phyloP scores from a whole-genome alignment of 345 rosid species.

The Populus tremula region DNA sequence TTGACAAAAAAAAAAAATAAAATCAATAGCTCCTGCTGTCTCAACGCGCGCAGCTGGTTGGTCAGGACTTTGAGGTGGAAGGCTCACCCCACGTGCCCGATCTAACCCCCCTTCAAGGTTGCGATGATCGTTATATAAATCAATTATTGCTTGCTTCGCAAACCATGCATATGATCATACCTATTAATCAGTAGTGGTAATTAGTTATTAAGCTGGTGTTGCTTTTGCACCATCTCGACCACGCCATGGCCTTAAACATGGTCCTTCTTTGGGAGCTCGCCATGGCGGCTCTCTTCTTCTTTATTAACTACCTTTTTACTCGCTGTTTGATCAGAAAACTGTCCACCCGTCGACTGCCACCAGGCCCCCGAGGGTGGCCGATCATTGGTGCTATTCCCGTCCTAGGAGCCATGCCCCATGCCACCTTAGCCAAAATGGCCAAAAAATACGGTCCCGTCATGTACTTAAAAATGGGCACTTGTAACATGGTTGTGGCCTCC shows the following conservation, averaged over 20 bases:
- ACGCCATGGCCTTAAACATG: not conserved
- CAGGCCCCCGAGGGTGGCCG: constrained; percentile 61
- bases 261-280: constrained; percentile 12
- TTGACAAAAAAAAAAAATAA: no score
- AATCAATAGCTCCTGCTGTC: no score
- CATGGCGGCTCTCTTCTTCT: constrained; percentile 24
- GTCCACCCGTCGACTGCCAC: constrained; percentile 28
- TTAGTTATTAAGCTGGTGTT: not conserved
- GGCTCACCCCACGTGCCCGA: no score
- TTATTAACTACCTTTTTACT: constrained; percentile 26
- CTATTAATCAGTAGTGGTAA: no score
- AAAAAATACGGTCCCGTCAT: constrained; percentile 50
- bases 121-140: no score
- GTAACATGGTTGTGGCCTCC: constrained; percentile 54
- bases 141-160: no score
- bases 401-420: constrained; percentile 58
- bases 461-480: constrained; percentile 52
- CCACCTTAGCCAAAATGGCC: constrained; percentile 44
- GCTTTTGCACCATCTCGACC: not conserved
- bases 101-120: no score
- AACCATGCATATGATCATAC: no score
- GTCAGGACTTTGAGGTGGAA: no score
- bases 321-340: constrained; percentile 8
- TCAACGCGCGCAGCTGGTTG: no score
- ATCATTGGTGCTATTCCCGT: constrained; percentile 52